phyloP scores from a whole-genome alignment of 2,329 filamentous ascomycete genomes.

The Trichoderma koningii region DNA sequence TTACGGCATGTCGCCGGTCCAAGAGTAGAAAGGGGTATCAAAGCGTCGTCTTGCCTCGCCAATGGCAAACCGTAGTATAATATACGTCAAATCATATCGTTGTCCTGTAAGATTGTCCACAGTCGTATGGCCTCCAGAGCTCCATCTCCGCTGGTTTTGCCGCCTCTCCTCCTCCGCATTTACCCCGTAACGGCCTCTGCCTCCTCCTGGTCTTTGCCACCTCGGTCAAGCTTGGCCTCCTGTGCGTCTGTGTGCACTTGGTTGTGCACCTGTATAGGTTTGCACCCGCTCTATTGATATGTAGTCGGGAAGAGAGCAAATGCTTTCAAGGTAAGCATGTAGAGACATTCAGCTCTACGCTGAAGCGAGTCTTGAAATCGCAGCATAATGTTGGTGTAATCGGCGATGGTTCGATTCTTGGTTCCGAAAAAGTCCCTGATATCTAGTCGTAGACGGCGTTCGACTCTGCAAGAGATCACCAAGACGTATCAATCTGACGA shows the following conservation, averaged over 20 bases:
- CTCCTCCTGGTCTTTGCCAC: not conserved
- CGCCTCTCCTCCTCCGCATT: not conserved
- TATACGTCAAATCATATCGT: constrained; percentile 19
- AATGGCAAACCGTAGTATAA: constrained; percentile 9
- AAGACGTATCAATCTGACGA: too few species aligned
- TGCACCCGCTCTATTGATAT: too few species aligned
- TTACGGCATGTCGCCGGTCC: constrained; percentile 1
- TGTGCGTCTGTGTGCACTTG: constrained; percentile 23
- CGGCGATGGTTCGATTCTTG: too few species aligned
- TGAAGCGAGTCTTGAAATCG: too few species aligned
- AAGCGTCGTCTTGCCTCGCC: not conserved
- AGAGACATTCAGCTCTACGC: too few species aligned
- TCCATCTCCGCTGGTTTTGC: not conserved
- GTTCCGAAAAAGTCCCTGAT: too few species aligned
- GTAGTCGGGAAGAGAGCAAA: too few species aligned
- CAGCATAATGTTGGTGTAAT: too few species aligned
- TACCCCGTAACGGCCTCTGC: constrained; percentile 10
- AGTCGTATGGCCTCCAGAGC: not conserved
- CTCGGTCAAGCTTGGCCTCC: constrained; percentile 26
- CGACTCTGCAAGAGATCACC: too few species aligned
- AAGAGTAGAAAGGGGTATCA: constrained; percentile 23
- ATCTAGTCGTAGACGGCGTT: too few species aligned
- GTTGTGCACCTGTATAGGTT: too few species aligned
- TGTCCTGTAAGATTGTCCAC: not conserved
- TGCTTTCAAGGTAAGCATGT: too few species aligned